phyloP scores from a whole-genome alignment of 768 basidiomycete species.

The Glaciozyma antarctica region DNA sequence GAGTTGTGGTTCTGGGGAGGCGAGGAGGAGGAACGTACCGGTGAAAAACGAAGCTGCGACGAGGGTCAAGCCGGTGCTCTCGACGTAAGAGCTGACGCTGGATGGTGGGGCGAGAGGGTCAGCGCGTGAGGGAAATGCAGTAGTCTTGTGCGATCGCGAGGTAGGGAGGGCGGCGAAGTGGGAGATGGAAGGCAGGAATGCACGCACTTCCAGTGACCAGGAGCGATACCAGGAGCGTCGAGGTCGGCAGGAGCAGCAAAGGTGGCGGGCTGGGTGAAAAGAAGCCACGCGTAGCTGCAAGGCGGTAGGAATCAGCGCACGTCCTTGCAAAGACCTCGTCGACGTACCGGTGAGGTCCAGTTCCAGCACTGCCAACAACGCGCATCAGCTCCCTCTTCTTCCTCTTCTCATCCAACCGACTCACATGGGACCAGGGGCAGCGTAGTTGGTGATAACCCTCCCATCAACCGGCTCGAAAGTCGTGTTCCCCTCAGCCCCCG shows the following conservation, averaged over 20 bases:
- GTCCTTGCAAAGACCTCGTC: no score
- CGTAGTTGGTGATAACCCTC: constrained; percentile 16
- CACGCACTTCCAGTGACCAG: constrained; percentile 18
- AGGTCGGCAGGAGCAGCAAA: constrained; percentile 31
- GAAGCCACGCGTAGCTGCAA: constrained; percentile 32
- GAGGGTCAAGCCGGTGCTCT: constrained; percentile 20
- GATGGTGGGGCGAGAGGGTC: background rate
- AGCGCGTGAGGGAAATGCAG: no score
- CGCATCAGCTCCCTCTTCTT: background rate
- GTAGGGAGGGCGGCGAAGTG: no score
- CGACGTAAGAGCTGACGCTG: constrained; percentile 18
- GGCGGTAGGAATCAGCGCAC: background rate
- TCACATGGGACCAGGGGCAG: constrained; percentile 5
- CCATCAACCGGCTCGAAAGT: constrained; percentile 19
- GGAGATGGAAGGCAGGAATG: no score
- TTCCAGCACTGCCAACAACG: constrained; percentile 9
- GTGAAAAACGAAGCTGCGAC: constrained; percentile 30
- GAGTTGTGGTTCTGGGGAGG: background rate
- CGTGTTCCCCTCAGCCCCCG: constrained; percentile 4
- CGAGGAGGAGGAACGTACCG: background rate
- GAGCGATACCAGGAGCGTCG: constrained; percentile 2
- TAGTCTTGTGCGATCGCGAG: no score
- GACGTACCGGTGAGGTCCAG: constrained; percentile 17
- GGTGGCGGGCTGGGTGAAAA: constrained; percentile 26
- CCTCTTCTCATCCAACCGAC: background rate